Percentiles rank a stretch among this genome's conserved stretches.
phyloP scores from a whole-genome alignment of 352 stramenopile species.

The Phytophthora ramorum region DNA sequence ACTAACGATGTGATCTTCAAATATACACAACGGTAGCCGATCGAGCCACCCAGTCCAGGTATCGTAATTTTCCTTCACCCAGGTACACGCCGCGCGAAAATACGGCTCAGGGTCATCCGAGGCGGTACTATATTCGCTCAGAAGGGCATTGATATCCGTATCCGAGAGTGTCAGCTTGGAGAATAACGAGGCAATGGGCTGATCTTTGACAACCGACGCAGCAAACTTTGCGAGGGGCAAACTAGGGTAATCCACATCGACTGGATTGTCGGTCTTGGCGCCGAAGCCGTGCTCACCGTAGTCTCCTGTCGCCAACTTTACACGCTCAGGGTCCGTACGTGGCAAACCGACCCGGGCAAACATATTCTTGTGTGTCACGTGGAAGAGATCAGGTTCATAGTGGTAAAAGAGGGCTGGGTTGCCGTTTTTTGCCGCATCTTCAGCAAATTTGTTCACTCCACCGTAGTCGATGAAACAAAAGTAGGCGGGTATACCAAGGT shows the following conservation, averaged over 20 bases:
- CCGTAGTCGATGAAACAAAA: constrained; percentile 67
- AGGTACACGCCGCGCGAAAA: constrained; percentile 47
- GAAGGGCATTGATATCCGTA: constrained; percentile 45
- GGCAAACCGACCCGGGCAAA: constrained; percentile 55
- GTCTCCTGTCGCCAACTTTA: constrained; percentile 33
- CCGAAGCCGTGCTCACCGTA: constrained; percentile 62
- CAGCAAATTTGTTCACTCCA: constrained; percentile 38
- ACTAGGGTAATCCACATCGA: constrained; percentile 53
- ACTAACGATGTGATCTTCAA: constrained; percentile 33
- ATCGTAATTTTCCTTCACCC: constrained; percentile 41
- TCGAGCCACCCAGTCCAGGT: constrained; percentile 42
- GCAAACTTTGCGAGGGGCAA: constrained; percentile 48
- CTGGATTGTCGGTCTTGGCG: constrained; percentile 44
- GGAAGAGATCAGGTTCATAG: constrained; percentile 59
- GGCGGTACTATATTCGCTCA: constrained; percentile 33
- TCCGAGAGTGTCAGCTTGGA: constrained; percentile 44
- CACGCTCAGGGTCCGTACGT: constrained; percentile 30
- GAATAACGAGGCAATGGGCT: constrained; percentile 32
- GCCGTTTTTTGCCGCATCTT: constrained; percentile 30
- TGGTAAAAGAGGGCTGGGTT: constrained; percentile 57
- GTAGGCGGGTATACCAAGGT: constrained; percentile 58
- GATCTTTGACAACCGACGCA: constrained; percentile 22
- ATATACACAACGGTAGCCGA: constrained; percentile 35
- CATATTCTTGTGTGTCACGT: constrained; percentile 35
- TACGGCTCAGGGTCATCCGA: constrained; percentile 26